Conservation (phyloP, 2,329 filamentous ascomycete species). For the Magnaporthiopsis rhizophila region DNA sequence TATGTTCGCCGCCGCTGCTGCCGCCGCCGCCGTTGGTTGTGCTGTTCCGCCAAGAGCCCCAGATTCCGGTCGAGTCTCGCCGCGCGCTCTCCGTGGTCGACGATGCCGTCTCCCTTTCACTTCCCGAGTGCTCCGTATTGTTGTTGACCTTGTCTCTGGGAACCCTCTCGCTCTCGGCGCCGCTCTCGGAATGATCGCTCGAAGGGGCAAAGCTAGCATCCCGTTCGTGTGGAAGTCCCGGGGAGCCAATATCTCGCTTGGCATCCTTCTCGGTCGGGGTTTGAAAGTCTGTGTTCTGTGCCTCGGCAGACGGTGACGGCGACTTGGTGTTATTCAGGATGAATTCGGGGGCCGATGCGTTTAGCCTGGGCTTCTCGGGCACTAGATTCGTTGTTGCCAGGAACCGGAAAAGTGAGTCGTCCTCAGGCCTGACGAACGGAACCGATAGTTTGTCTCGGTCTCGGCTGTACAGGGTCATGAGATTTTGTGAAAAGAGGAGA, state of each 20-base stretch:
- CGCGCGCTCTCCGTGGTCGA: slow-evolving; percentile 20
- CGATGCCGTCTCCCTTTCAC: slow-evolving; percentile 1
- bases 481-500: slow-evolving; percentile 84
- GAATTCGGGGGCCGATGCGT: slow-evolving; percentile 40
- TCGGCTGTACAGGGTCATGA: slow-evolving; percentile 78
- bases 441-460: slow-evolving; percentile 82
- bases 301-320: slow-evolving; percentile 10
- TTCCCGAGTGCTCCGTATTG: slow-evolving; percentile 9
- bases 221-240: background rate
- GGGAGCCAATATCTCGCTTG: slow-evolving; percentile 20
- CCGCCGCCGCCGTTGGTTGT: slow-evolving; percentile 38
- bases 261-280: slow-evolving; percentile 9
- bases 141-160: slow-evolving; percentile 15
- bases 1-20: slow-evolving; percentile 37
- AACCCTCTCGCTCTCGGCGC: slow-evolving; percentile 31
- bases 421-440: slow-evolving; percentile 86
- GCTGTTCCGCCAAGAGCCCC: slow-evolving; percentile 63
- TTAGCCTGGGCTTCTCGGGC: slow-evolving; percentile 50
- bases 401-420: slow-evolving; percentile 71
- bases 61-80: slow-evolving; percentile 48
- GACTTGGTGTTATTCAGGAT: slow-evolving; percentile 22
- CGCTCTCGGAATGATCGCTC: slow-evolving; percentile 34
- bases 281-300: slow-evolving; percentile 6
- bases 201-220: slow-evolving; percentile 15
- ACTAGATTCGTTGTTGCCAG: slow-evolving; percentile 56